Evolutionary conservation across 2,329 filamentous ascomycete species (phyloP), one percentile per base, ranked within the genome.

Genomic region (Phialophora verrucosa): DNA sequence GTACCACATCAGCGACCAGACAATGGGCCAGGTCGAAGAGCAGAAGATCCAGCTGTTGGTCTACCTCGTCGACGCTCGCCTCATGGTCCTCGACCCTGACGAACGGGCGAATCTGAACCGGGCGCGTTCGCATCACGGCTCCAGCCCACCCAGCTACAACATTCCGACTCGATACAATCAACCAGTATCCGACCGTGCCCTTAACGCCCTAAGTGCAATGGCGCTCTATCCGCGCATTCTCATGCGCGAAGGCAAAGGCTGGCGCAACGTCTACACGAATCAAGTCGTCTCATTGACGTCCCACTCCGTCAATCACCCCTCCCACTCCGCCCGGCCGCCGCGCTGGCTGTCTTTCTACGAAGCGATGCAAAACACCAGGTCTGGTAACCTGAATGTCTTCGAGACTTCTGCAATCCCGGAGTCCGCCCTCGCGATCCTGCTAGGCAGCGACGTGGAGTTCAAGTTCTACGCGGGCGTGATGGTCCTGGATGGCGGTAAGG

Each of bases 201-300:
- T 92, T 5, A 87, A 89, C 67, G 91, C 93, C 0, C 91, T 97
- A 50, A 91, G 97, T 72, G 91, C 93, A 0, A 96, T 92, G 87
- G 93, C 92, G 60, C 97, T 99, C 81, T 98, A 99, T 74, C 95
- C 95, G 0, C 97, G 97, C 74, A 85, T 99, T 17, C 84, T 98
- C 3, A 87, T 90, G 29, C 88, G 91, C 63, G 93, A 98, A 73
- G 88, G 87, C 58, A 96, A 93, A 80, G 92, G 91, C 12, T 91
- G 93, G 84, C 89, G 93, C 63, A 98, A 97, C 72, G 88, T 97
- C 66, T 88, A 91, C 60, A 98, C 97, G 80, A 97, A 96, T 76
- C 94, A 98, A 77, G 86, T 87, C 53, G 93, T 99, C 72, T 92
- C 88, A 64, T 82, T 99, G 23, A 92, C 96, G 72, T 91, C 93